Percentiles rank a stretch among this genome's conserved stretches.
Conservation (phyloP, 805 yeast genomes). For the Metschnikowia hibisci region DNA sequence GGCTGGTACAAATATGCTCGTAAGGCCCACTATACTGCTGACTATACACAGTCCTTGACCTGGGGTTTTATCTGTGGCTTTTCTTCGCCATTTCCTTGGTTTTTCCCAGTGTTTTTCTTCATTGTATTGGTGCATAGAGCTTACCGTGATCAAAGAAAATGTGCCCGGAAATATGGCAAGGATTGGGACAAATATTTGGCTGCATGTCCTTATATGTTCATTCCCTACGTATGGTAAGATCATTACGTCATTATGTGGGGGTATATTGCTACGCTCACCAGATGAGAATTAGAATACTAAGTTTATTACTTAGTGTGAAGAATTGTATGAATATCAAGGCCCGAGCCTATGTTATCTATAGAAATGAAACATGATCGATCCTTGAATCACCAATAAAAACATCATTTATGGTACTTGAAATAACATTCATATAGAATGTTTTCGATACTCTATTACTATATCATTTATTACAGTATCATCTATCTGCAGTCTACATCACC, state of each 20-base stretch:
- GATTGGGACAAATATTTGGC: conserved; percentile 88
- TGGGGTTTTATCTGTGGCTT: conserved; percentile 94
- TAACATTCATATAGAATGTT: no score
- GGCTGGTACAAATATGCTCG: conserved; percentile 96
- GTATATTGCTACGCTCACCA: no score
- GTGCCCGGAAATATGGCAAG: conserved; percentile 82
- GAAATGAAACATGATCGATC: no score
- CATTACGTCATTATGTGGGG: no score
- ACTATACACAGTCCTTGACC: conserved; percentile 77
- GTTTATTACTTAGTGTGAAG: no score
- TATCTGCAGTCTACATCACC: background rate
- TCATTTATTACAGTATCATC: background rate
- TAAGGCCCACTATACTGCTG: conserved; percentile 94
- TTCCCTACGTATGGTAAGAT: conserved; percentile 71
- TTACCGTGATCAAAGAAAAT: conserved; percentile 78
- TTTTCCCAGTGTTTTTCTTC: conserved; percentile 88
- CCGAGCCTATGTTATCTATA: no score
- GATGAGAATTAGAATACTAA: no score
- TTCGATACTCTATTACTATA: no score
- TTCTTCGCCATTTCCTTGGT: conserved; percentile 89
- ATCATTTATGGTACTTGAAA: no score
- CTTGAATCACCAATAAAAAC: no score
- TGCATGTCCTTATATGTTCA: conserved; percentile 86
- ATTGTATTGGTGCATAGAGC: conserved; percentile 87
- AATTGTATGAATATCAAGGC: background rate